phyloP scores from a whole-genome alignment of 139 green algal species.

The Auxenochlorella protothecoides region DNA sequence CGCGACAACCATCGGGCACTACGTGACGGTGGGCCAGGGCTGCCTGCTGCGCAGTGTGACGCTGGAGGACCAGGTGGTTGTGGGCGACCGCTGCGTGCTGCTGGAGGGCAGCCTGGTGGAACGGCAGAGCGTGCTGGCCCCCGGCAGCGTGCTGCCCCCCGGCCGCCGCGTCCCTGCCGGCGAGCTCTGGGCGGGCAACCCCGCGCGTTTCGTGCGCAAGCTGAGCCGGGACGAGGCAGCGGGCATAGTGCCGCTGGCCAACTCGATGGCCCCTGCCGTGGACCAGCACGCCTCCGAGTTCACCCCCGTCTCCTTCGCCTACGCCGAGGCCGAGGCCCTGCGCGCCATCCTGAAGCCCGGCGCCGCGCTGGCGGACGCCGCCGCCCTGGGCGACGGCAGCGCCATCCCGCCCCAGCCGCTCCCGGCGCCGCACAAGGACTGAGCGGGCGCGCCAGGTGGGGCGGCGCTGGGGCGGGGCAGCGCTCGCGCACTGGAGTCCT shows the following conservation, averaged over 20 bases:
- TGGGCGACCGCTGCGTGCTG: constrained; percentile 67
- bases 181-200: constrained; percentile 78
- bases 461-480: too few species aligned
- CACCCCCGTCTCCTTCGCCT: constrained; percentile 25
- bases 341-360: constrained; percentile 15
- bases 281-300: constrained; percentile 30
- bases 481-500: too few species aligned
- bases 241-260: constrained; percentile 15
- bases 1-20: constrained; percentile 58
- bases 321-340: constrained; percentile 33
- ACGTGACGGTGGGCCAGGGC: constrained; percentile 71
- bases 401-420: too few species aligned
- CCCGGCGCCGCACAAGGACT: too few species aligned
- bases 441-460: too few species aligned
- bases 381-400: neutral
- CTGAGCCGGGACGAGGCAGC: constrained; percentile 46
- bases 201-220: constrained; percentile 64
- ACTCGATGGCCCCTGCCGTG: constrained; percentile 3
- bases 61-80: constrained; percentile 53
- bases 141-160: constrained; percentile 71
- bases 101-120: constrained; percentile 73
- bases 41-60: constrained; percentile 62
- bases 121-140: constrained; percentile 53
- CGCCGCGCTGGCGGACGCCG: constrained; percentile 5
- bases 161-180: constrained; percentile 65